Conservation (phyloP, 2,329 filamentous ascomycete genomes). For the Alternaria atra region DNA sequence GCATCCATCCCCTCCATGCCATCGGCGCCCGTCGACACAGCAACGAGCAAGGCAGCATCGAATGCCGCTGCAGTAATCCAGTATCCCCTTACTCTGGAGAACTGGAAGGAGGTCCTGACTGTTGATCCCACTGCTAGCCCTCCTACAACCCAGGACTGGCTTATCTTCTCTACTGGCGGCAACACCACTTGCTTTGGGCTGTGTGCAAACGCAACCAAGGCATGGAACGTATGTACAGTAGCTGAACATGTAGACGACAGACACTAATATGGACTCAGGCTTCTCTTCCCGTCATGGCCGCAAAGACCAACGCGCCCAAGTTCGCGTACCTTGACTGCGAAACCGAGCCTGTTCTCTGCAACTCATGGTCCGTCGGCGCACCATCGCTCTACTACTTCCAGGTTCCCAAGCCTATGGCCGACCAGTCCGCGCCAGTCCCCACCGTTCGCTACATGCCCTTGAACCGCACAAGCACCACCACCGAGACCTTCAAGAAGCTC, state of each 20-base stretch:
- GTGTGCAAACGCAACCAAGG: slow-evolving; percentile 70
- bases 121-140: slow-evolving; percentile 65
- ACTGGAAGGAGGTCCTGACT: slow-evolving; percentile 75
- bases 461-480: slow-evolving; percentile 74
- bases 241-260: not conserved
- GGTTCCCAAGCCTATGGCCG: slow-evolving; percentile 66
- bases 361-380: slow-evolving; percentile 72
- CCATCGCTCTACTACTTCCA: slow-evolving; percentile 73
- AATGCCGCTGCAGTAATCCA: slow-evolving; percentile 64
- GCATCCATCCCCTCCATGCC: slow-evolving; percentile 57
- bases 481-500: slow-evolving; percentile 69
- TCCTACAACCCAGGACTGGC: slow-evolving; percentile 75
- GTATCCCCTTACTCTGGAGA: slow-evolving; percentile 69
- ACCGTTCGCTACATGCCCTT: slow-evolving; percentile 72
- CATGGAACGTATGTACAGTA: slow-evolving; percentile 59
- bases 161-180: slow-evolving; percentile 75
- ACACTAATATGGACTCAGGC: slow-evolving; percentile 55
- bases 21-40: slow-evolving; percentile 54
- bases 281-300: slow-evolving; percentile 70
- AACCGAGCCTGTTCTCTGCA: slow-evolving; percentile 76
- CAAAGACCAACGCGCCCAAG: slow-evolving; percentile 69
- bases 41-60: slow-evolving; percentile 61
- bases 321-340: slow-evolving; percentile 79
- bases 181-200: slow-evolving; percentile 82
- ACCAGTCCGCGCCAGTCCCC: slow-evolving; percentile 70